These are phyloP conservation scores for Mycena belliarum DNA, from an alignment of 768 basidiomycete genomes.

Conservation along the genomic window DNA sequence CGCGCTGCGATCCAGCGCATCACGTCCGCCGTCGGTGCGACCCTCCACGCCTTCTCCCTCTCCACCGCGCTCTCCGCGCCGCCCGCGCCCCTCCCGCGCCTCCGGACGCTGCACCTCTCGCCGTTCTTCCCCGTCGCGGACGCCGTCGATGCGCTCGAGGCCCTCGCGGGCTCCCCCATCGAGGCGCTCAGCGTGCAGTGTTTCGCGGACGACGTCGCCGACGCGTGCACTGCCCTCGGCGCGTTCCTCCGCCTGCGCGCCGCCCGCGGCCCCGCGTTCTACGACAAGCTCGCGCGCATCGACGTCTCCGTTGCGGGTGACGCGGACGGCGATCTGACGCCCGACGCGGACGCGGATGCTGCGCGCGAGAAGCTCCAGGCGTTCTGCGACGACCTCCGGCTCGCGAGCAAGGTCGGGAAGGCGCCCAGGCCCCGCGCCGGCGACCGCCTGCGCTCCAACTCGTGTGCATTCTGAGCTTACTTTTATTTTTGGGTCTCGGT, in stretches of 20 bases:
- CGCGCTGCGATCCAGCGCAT: constrained; percentile 58
- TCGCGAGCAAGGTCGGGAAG: constrained; percentile 36
- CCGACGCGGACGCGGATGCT: constrained; percentile 36
- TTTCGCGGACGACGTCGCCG: constrained; percentile 64
- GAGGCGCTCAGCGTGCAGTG: constrained; percentile 59
- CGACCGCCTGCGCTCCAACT: constrained; percentile 19
- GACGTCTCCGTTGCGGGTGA: constrained; percentile 50
- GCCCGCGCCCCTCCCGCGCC: constrained; percentile 47
- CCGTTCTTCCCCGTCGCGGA: constrained; percentile 64
- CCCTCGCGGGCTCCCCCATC: constrained; percentile 60
- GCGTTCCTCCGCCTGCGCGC: constrained; percentile 56
- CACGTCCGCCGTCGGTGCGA: constrained; percentile 57
- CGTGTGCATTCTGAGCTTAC: constrained; percentile 16
- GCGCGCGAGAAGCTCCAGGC: constrained; percentile 51
- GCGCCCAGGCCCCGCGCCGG: constrained; percentile 14
- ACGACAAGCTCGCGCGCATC: constrained; percentile 49
- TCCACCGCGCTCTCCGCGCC: constrained; percentile 46
- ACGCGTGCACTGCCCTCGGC: constrained; percentile 56
- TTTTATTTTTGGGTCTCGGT: neutral
- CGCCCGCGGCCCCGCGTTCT: constrained; percentile 50
- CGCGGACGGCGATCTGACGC: constrained; percentile 43
- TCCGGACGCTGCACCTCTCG: constrained; percentile 59
- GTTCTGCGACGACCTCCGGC: constrained; percentile 49
- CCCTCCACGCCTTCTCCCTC: constrained; percentile 57
- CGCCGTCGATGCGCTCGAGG: constrained; percentile 59